Conservation (phyloP, 2,329 filamentous ascomycete species). For the Mollisia scopiformis region DNA sequence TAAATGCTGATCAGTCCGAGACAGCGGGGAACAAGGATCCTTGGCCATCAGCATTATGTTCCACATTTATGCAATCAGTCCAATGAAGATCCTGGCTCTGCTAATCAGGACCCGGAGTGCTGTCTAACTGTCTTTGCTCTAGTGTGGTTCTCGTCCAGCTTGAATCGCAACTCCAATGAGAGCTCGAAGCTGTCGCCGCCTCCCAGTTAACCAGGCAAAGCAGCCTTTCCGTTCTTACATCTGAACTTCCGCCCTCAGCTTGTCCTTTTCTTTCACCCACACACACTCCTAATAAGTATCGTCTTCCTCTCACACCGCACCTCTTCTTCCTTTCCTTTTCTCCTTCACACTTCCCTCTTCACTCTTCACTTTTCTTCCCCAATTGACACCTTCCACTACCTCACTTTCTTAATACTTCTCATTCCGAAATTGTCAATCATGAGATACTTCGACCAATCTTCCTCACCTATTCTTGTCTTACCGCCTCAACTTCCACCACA, state of each 20-base stretch:
- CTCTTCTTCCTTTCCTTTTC: constrained; percentile 2
- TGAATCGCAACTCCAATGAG: constrained; percentile 3
- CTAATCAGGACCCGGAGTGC: not conserved
- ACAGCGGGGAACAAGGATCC: not conserved
- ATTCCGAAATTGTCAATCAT: constrained; percentile 21
- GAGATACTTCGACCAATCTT: constrained; percentile 33
- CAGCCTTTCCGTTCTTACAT: constrained; percentile 17
- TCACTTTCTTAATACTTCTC: constrained; percentile 6
- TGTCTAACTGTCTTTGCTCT: not conserved
- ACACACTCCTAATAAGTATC: constrained; percentile 23
- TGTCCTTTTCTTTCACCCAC: constrained; percentile 13
- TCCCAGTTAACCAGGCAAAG: constrained; percentile 18
- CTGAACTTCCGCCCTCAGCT: constrained; percentile 9
- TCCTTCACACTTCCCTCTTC: constrained; percentile 8
- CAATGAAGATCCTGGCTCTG: not conserved
- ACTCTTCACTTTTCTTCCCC: constrained; percentile 9
- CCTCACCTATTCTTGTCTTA: constrained; percentile 32
- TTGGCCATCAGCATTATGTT: not conserved
- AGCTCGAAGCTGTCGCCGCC: constrained; percentile 11
- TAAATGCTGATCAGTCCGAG: not conserved
- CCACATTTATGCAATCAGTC: not conserved
- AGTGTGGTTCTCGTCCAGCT: constrained; percentile 5
- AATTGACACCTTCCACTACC: constrained; percentile 14
- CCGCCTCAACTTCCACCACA: constrained; percentile 31
- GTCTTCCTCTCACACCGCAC: constrained; percentile 6